These are phyloP conservation scores for Boletus pseudopeckii DNA, from an alignment of 768 basidiomycete species.

Conservation along the genomic window DNA sequence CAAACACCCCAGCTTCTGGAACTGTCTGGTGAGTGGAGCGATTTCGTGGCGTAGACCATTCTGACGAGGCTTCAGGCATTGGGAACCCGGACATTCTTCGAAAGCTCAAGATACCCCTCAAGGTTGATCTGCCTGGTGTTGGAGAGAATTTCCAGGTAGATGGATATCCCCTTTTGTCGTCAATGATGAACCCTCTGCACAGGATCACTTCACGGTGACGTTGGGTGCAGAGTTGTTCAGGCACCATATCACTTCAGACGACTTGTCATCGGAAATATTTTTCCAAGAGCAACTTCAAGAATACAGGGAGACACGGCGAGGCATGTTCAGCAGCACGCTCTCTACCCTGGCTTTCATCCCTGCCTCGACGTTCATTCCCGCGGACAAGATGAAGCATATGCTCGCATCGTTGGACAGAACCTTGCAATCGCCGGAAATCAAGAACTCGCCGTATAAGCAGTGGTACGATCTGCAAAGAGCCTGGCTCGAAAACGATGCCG, in stretches of 20 bases:
- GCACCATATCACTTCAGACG: conserved; percentile 9
- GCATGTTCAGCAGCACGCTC: conserved; percentile 14
- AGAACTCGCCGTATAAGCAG: conserved; percentile 10
- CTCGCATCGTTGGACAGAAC: conserved; percentile 6
- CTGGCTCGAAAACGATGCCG: conserved; percentile 16
- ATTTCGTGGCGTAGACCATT: background rate
- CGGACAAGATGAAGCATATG: conserved; percentile 10
- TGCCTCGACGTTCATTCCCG: conserved; percentile 7
- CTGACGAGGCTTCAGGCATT: conserved; percentile 5
- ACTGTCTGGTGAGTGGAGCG: conserved; percentile 20
- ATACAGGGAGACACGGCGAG: conserved; percentile 9
- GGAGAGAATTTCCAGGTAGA: conserved; percentile 35
- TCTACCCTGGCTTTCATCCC: conserved; percentile 16
- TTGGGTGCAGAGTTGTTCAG: conserved; percentile 15
- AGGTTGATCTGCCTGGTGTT: conserved; percentile 34
- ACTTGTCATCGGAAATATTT: conserved; percentile 11
- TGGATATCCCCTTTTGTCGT: background rate
- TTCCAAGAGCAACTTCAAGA: conserved; percentile 5
- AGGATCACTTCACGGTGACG: conserved; percentile 14
- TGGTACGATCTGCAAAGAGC: conserved; percentile 14
- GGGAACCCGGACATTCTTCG: conserved; percentile 10
- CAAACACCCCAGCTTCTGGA: conserved; percentile 37
- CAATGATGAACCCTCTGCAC: background rate
- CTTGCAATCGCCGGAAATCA: conserved; percentile 5
- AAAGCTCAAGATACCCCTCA: conserved; percentile 20